Evolutionary conservation across 768 basidiomycete species (phyloP).

Genomic region (Boletus rubroflammeus): DNA sequence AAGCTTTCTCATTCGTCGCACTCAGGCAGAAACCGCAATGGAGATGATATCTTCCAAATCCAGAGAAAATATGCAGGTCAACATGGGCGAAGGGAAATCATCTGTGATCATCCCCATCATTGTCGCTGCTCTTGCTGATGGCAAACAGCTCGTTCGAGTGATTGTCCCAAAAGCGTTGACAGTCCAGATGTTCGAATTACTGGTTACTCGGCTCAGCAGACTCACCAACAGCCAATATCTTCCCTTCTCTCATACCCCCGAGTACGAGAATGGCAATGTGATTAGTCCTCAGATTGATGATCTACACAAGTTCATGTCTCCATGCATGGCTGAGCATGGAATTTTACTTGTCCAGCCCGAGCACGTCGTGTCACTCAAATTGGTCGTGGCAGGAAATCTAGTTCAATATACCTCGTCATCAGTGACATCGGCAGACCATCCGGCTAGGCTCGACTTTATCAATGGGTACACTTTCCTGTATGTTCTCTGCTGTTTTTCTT

Average conservation of each 20-base stretch:
- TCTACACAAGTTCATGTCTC: slow-evolving; percentile 31
- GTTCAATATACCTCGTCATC: no score
- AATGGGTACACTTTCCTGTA: no score
- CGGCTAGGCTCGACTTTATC: no score
- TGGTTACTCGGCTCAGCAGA: slow-evolving; percentile 38
- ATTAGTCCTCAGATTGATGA: no score
- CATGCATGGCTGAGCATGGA: slow-evolving; percentile 36
- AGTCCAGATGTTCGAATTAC: slow-evolving; percentile 42
- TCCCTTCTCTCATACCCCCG: no score
- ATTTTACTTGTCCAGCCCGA: slow-evolving; percentile 47
- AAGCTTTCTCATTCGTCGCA: no score
- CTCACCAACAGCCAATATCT: slow-evolving; percentile 43
- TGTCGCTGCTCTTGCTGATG: slow-evolving; percentile 39
- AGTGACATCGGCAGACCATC: no score
- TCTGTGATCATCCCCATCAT: slow-evolving; percentile 43
- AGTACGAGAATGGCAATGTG: no score
- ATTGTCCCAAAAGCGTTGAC: slow-evolving; percentile 42
- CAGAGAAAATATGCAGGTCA: slow-evolving; percentile 19
- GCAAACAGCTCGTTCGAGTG: slow-evolving; percentile 41
- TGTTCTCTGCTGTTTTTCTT: no score
- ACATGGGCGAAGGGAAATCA: slow-evolving; percentile 46
- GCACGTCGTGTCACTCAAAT: slow-evolving; percentile 45
- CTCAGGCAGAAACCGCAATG: no score
- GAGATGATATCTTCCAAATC: slow-evolving; percentile 42
- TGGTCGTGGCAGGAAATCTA: no score